A percentile compares a stretch with the other conserved stretches of the same genome.
Evolutionary conservation across 2,329 filamentous ascomycete genomes (phyloP).

Genomic region (Didymellaceae sp.): DNA sequence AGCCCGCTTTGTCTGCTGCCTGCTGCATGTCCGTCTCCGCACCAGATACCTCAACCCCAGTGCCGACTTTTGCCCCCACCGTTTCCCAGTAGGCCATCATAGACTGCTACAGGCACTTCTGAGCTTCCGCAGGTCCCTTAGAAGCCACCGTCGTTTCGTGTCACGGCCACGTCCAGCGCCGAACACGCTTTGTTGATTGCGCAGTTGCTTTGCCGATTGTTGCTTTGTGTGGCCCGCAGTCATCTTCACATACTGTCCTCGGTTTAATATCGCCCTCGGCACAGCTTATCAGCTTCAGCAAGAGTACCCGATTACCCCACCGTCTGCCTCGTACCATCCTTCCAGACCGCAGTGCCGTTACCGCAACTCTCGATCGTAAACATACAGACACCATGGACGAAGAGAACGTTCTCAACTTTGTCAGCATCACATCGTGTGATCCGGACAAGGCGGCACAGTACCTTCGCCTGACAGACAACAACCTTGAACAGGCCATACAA

Average conservation of each 20-base stretch:
- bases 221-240: not conserved
- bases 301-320: conserved; percentile 11
- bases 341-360: not conserved
- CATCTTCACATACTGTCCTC: not conserved
- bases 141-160: conserved; percentile 22
- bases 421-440: conserved; percentile 77
- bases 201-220: not conserved
- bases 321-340: too few relatives aligned
- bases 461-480: conserved; percentile 81
- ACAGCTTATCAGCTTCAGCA: conserved; percentile 1
- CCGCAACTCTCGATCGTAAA: conserved; percentile 11
- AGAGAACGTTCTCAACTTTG: conserved; percentile 76
- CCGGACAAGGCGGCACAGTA: conserved; percentile 80
- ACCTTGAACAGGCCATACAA: conserved; percentile 84
- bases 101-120: conserved; percentile 10
- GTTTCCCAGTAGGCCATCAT: not conserved
- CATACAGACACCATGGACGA: conserved; percentile 44
- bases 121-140: conserved; percentile 16
- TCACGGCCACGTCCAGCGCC: conserved; percentile 14
- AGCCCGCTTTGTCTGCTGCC: too few relatives aligned
- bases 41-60: not conserved
- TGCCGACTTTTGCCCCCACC: not conserved
- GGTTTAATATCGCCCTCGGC: not conserved
- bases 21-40: too few relatives aligned
- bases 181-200: conserved; percentile 7